Evolutionary conservation across 129 eudicot genomes (phyloP).

Genomic region (Helianthus tuberosus): DNA sequence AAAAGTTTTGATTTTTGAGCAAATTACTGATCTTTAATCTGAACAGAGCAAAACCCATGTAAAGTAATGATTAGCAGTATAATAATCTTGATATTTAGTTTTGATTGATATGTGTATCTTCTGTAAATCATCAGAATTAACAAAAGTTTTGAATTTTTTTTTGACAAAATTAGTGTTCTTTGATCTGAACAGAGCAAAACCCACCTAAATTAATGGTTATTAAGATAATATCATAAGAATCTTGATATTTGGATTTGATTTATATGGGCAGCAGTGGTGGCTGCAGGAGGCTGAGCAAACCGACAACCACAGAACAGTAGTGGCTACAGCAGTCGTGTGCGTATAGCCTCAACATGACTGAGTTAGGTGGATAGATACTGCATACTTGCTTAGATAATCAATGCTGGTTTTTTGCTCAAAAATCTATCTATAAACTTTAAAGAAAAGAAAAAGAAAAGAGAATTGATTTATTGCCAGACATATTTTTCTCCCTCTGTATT

Average conservation of each 20-base stretch:
- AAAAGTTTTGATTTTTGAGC: background rate
- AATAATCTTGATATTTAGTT: too few species aligned
- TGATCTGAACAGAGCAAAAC: background rate
- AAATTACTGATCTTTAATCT: conserved; percentile 1
- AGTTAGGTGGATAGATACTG: conserved; percentile 24
- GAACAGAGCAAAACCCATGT: background rate
- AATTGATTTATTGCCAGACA: conserved; percentile 16
- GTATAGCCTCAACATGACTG: background rate
- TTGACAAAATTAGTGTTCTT: background rate
- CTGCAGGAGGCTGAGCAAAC: too few species aligned
- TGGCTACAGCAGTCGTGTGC: too few species aligned
- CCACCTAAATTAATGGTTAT: conserved; percentile 18
- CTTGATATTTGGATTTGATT: too few species aligned
- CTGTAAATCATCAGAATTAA: too few species aligned
- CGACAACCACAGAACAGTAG: too few species aligned
- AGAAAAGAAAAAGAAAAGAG: background rate
- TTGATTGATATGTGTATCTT: too few species aligned
- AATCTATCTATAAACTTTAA: background rate
- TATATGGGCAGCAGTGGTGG: too few species aligned
- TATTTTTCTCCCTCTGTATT: conserved; percentile 13
- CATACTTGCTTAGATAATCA: conserved; percentile 26
- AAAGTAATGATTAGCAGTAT: conserved; percentile 10
- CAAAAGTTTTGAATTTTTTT: too few species aligned
- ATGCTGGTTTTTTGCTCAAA: conserved; percentile 25
- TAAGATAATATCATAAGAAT: too few species aligned